Conservation (phyloP, 1,284 basidiomycete species). For the Trametes versicolor region DNA sequence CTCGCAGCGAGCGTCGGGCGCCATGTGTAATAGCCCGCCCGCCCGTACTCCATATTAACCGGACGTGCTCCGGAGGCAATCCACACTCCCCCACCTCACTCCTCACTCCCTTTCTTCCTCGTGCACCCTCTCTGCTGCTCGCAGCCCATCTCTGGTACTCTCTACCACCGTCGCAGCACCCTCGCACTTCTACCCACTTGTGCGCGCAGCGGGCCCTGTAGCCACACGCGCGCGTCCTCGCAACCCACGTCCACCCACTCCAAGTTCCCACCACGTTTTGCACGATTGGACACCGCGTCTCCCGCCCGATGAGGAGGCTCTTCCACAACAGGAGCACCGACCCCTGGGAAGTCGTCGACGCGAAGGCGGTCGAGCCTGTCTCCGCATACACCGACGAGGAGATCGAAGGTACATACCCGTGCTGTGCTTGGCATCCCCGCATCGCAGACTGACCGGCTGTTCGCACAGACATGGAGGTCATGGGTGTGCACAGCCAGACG, state of each 20-base stretch:
- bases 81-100: neutral
- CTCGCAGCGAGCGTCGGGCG: neutral
- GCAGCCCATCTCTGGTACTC: neutral
- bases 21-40: neutral
- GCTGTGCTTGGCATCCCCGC: no score
- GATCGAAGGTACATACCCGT: conserved; percentile 55
- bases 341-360: conserved; percentile 82
- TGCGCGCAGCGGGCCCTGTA: neutral
- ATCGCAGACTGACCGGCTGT: neutral
- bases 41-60: neutral
- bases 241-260: neutral
- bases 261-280: neutral
- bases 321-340: conserved; percentile 60
- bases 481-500: conserved; percentile 58
- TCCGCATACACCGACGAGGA: conserved; percentile 63
- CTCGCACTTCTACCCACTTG: neutral
- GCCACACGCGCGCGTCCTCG: neutral
- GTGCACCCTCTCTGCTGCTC: no score
- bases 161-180: neutral
- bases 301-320: conserved; percentile 41
- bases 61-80: neutral
- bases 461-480: conserved; percentile 66
- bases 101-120: neutral
- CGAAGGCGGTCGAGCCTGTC: conserved; percentile 68
- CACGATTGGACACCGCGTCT: conserved; percentile 11